phyloP scores from a whole-genome alignment of 2,329 filamentous ascomycete species.

The Aspergillus sp. region DNA sequence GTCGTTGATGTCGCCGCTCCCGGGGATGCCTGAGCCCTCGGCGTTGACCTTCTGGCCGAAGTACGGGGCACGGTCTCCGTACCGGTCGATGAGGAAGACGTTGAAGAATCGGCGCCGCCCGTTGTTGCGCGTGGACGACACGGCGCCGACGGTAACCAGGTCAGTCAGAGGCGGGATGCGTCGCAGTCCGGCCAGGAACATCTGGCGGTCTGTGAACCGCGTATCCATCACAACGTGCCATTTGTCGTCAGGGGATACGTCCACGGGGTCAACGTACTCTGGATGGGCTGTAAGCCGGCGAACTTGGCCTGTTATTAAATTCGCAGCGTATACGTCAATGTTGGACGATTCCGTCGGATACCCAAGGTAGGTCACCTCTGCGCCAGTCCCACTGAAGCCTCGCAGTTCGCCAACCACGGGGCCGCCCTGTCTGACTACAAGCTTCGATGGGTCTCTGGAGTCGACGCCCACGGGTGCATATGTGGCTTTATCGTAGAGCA shows the following conservation, averaged over 20 bases:
- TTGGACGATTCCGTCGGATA: slow-evolving; percentile 35
- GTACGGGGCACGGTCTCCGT: slow-evolving; percentile 39
- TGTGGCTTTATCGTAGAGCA: slow-evolving; percentile 20
- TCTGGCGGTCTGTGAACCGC: slow-evolving; percentile 32
- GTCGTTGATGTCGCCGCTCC: slow-evolving; percentile 36
- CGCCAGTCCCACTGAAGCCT: slow-evolving; percentile 36
- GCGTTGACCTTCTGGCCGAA: slow-evolving; percentile 38
- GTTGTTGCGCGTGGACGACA: slow-evolving; percentile 39
- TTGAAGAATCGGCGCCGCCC: slow-evolving; percentile 39
- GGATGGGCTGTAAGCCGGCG: slow-evolving; percentile 37
- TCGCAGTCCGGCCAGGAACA: slow-evolving; percentile 35
- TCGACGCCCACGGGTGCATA: slow-evolving; percentile 12
- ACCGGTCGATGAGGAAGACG: slow-evolving; percentile 34
- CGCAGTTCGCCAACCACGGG: slow-evolving; percentile 37
- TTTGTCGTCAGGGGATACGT: slow-evolving; percentile 35
- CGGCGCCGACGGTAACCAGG: slow-evolving; percentile 21
- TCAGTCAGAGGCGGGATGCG: slow-evolving; percentile 36
- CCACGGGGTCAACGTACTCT: slow-evolving; percentile 37
- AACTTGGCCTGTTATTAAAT: slow-evolving; percentile 33
- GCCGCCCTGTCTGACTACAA: slow-evolving; percentile 21
- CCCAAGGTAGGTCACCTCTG: slow-evolving; percentile 37
- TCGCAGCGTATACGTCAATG: slow-evolving; percentile 36
- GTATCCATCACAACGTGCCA: slow-evolving; percentile 40
- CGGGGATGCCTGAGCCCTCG: slow-evolving; percentile 23
- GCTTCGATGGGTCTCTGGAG: slow-evolving; percentile 17